Base-by-base conservation (phyloP, 805 yeast genomes). In the Alloascoidea africana region DNA sequence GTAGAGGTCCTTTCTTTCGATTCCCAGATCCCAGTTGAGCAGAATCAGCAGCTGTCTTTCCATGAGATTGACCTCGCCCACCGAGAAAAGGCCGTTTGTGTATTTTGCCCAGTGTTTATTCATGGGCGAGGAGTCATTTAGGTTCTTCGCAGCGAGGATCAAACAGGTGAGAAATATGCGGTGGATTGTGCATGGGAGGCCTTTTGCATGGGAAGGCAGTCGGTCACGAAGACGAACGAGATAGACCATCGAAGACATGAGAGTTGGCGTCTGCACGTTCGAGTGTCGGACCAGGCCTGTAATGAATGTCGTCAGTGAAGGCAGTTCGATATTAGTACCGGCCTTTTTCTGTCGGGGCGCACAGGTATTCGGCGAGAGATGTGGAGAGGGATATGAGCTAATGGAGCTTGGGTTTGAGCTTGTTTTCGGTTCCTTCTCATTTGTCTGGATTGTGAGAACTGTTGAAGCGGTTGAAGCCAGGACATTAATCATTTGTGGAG, bases 41-140 rank as follows among this genome's bases (percentile, higher is more conserved):
- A 84, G 73, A 36, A 70, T 73, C 36, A 89, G 72, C 49, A 91
- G 63, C 59, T 89, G 97, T 46, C 87, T 68, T 60, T 89, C 98
- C 50, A 93, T 81, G 45, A 86, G 75, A 58, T 89, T 91, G 38
- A 91, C 85, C 52, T 89, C 97, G 16, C 65, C 66, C 27, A 83
- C 61, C 5, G 76, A 53, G 42, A 89, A 68, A 33, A 91, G 65
- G 1, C 96, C 96, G 53, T 79, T 76, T 2, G 97, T 87, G 63
- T 89, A 87, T 42, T 73, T 69, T 3, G 94, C 78, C 98, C 98
- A 89, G 62, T 91, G 96, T 60, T 81, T 87, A 61, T 89, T 89
- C 54, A 87, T 69, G 34, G 98, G 98, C 16, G 93, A 78, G 3
- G 95, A 81, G 62, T 89, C 98, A 58, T 89, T 89, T 45, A 87